Conservation (phyloP, 768 basidiomycete species). For the Mycena rebaudengoi region DNA sequence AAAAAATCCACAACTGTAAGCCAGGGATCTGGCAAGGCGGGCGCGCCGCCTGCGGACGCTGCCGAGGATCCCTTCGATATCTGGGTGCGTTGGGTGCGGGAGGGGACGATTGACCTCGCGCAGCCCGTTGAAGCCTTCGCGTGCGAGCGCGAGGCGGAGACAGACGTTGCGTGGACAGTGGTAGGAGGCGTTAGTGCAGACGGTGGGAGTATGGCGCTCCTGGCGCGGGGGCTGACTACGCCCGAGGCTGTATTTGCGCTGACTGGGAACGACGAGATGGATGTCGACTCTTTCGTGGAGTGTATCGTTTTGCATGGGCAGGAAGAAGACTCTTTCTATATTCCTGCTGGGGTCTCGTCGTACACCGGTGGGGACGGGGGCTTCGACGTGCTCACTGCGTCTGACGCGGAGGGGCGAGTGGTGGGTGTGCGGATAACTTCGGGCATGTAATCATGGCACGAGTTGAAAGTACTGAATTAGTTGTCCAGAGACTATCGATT, state of each 20-base stretch:
- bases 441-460: too few relatives aligned
- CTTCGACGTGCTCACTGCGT: neutral
- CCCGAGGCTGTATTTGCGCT: neutral
- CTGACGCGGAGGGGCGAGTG: slow-evolving; percentile 8
- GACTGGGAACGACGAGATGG: neutral
- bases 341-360: slow-evolving; percentile 15
- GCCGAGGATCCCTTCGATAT: neutral
- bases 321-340: slow-evolving; percentile 10
- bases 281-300: slow-evolving; percentile 1
- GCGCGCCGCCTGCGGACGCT: neutral
- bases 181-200: neutral
- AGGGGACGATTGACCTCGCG: slow-evolving; percentile 9
- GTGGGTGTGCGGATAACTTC: neutral
- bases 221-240: neutral
- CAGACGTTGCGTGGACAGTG: neutral
- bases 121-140: slow-evolving; percentile 1
- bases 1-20: slow-evolving; percentile 6
- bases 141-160: neutral
- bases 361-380: slow-evolving; percentile 15
- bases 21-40: slow-evolving; percentile 17
- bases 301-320: slow-evolving; percentile 1
- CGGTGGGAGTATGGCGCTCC: neutral
- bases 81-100: slow-evolving; percentile 14
- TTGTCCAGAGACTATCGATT: too few relatives aligned
- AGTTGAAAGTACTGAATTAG: too few relatives aligned